Evolutionary conservation across 2,329 filamentous ascomycete species (phyloP), one percentile per base, ranked within the genome.

Genomic region (Aspergillus costaricaensis): DNA sequence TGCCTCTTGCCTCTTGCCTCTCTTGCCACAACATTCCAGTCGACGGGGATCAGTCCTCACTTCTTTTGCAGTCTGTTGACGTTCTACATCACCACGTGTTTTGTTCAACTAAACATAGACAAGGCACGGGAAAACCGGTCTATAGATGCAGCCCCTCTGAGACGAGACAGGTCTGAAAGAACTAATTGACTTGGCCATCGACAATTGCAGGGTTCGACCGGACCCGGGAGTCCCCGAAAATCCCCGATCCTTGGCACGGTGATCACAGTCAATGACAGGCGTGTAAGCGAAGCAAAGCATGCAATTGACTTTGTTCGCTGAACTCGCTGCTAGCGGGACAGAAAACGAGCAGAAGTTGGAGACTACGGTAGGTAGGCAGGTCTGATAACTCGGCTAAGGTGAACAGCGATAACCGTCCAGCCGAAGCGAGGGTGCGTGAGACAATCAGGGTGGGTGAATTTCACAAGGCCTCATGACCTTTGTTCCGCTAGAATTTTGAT

Each of bases 401-500:
- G 19, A 9, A 44, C 19, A 14, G 41, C 41, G 7, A 44, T 12
- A 23, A 49, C 14, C 14, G 7, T 25, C 25, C 47, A 17, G 47
- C n/a, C 12, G 25, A 50, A 27, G 25, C n/a, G 47, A 19, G 15
- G 47, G 25, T 27, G 21, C 44, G 23, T n/a, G 44, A 30, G 21
- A 17, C 15, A 25, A 23, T 14, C 14, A 23, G 44, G 15, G 25
- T 15, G 44, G 44, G 25, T n/a, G 41, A 23, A 19, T 23, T 19
- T 36, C 39, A 17, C 6, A 15, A 30, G 44, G 21, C 44, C 44
- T 23, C 25, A 30, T 49, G 44, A 30, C 44, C 44, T 27, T 30
- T 19, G 7, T 44, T 23, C 19, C 21, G 9, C 41, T 21, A 14
- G 15, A 27, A 30, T 58, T 58, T 53, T 17, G 30, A 65, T 65